Evolutionary conservation across 2,329 filamentous ascomycete genomes (phyloP).

Genomic region (Aspergillus ochraceoroseus): DNA sequence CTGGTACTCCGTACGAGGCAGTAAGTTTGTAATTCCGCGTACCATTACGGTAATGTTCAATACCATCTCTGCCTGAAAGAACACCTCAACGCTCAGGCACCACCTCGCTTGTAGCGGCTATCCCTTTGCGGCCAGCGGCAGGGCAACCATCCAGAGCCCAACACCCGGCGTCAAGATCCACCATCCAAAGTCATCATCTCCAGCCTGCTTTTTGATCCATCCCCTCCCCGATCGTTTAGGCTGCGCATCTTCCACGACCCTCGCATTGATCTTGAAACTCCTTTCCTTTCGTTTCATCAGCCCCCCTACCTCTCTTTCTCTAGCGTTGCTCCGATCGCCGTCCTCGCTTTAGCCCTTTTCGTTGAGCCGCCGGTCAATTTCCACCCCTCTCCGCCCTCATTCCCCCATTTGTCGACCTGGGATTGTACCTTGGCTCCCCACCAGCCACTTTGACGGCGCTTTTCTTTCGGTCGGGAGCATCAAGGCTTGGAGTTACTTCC

Average conservation of each 20-base stretch:
- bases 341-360: slow-evolving; percentile 12
- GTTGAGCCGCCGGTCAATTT: slow-evolving; percentile 26
- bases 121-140: slow-evolving; percentile 36
- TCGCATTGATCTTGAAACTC: slow-evolving; percentile 1
- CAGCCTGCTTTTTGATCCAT: slow-evolving; percentile 12
- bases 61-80: too few species aligned
- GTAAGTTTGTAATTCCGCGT: too few species aligned
- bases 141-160: slow-evolving; percentile 38
- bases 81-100: slow-evolving; percentile 16
- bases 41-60: neutral
- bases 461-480: slow-evolving; percentile 10
- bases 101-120: slow-evolving; percentile 40
- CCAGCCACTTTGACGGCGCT: slow-evolving; percentile 13
- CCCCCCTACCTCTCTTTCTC: neutral
- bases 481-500: slow-evolving; percentile 1
- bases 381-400: slow-evolving; percentile 29
- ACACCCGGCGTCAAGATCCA: slow-evolving; percentile 33
- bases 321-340: slow-evolving; percentile 7
- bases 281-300: slow-evolving; percentile 2
- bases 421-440: slow-evolving; percentile 21
- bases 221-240: slow-evolving; percentile 6
- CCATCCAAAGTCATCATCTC: slow-evolving; percentile 26
- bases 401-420: slow-evolving; percentile 20
- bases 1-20: too few species aligned
- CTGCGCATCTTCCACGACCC: slow-evolving; percentile 15